phyloP scores from a whole-genome alignment of 352 stramenopile species.

The Pythium aristosporum region DNA sequence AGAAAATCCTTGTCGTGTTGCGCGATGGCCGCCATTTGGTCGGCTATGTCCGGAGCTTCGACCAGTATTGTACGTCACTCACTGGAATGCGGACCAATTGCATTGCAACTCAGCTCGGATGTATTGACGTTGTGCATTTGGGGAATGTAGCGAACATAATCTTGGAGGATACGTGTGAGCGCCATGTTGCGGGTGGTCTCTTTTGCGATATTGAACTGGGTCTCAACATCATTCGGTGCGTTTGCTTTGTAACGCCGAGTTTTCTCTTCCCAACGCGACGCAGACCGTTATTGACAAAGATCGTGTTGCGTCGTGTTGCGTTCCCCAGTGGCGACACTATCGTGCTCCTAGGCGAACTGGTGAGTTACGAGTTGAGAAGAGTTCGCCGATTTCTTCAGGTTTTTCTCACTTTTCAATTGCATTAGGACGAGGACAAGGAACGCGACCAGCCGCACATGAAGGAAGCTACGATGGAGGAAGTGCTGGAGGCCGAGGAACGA shows the following conservation, averaged over 20 bases:
- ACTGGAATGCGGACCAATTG: not conserved
- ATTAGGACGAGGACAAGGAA: conserved; percentile 79
- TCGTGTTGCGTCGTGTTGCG: not conserved
- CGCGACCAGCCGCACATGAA: conserved; percentile 82
- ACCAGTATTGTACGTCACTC: conserved; percentile 74
- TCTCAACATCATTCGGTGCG: conserved; percentile 94
- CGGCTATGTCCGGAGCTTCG: conserved; percentile 86
- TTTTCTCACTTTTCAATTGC: not conserved
- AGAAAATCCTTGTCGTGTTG: conserved; percentile 92
- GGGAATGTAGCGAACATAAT: conserved; percentile 92
- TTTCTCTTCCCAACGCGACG: not conserved
- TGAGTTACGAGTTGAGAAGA: conserved; percentile 25
- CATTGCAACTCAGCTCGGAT: not conserved
- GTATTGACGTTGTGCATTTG: not conserved
- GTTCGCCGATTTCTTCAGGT: not conserved
- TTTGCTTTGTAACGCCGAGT: not conserved
- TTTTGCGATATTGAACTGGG: conserved; percentile 96
- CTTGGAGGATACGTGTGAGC: conserved; percentile 94
- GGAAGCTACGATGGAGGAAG: conserved; percentile 70
- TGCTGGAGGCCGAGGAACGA: conserved; percentile 78
- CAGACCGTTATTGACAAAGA: not conserved
- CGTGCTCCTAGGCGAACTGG: conserved; percentile 81
- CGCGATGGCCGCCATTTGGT: conserved; percentile 95
- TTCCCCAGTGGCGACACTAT: conserved; percentile 78
- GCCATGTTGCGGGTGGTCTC: conserved; percentile 79